Conservation (phyloP, 2,329 filamentous ascomycete genomes). For the Salinomyces thailandicus region DNA sequence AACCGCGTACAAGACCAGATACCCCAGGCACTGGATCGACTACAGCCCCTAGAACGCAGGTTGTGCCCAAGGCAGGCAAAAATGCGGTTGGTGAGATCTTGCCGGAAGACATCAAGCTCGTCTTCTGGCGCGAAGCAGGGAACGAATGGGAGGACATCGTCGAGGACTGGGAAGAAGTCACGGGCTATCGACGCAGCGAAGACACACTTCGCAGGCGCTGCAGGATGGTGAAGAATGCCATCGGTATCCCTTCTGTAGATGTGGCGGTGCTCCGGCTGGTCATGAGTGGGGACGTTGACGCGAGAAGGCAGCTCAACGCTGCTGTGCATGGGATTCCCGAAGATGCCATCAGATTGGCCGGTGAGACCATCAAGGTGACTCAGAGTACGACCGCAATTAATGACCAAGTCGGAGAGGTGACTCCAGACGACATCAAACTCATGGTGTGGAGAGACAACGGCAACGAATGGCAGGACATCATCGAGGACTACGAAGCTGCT, state of each 20-base stretch:
- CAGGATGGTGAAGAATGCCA: constrained; percentile 4
- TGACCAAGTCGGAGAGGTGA: constrained; percentile 2
- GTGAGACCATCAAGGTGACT: neutral
- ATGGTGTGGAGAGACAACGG: constrained; percentile 1
- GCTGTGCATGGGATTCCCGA: neutral
- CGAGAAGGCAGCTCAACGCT: neutral
- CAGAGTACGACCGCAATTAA: neutral
- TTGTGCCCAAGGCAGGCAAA: no score
- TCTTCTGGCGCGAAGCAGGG: constrained; percentile 8
- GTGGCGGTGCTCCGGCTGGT: constrained; percentile 1
- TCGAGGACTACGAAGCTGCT: constrained; percentile 2
- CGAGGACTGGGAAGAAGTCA: constrained; percentile 2
- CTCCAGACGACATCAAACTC: constrained; percentile 1
- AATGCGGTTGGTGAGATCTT: no score
- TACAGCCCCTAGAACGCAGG: no score
- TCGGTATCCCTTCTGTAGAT: neutral
- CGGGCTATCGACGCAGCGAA: constrained; percentile 1
- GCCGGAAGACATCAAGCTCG: constrained; percentile 7
- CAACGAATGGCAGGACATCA: constrained; percentile 1
- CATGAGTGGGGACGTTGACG: constrained; percentile 1
- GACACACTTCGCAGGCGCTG: constrained; percentile 8
- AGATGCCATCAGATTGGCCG: neutral
- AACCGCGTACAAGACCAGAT: no score
- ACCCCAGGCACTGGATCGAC: no score
- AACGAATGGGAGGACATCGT: constrained; percentile 7